Evolutionary conservation across 805 yeast genomes (phyloP), one percentile per base, ranked within the genome.

Genomic region (Candida andamanensis): DNA sequence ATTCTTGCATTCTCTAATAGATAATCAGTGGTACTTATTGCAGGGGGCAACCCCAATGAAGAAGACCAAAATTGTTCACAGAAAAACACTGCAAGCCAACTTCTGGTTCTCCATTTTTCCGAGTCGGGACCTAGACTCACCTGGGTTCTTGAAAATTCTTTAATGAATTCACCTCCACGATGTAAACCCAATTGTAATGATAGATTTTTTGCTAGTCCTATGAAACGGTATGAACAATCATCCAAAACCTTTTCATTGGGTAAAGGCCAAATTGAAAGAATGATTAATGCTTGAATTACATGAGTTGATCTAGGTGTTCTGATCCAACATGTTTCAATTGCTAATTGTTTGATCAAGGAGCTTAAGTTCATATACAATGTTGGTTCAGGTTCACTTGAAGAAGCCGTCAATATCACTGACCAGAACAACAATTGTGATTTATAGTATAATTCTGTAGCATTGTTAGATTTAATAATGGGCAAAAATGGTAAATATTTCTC

Each of bases 281-380:
- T 80, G 16, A 89, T 60, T 24, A 89, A 63, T 0, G 96, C 95
- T 51, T 89, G 97, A 6, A 89, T 85, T 24, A 89, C 89, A 54
- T 89, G 95, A 0, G 96, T 85, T 2, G 95, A 84, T 50, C 97
- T 70, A 2, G 97, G 96, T 0, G 97, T 89, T 36, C 89, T 66
- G 29, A 87, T 76, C 94, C 95, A 85, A 58, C 95, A 86, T 0
- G 94, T 85, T 49, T 85, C 95, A 32, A 85, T 85, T 0, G 95
- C 95, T 44, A 87, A 61, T 48, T 85, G 92, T 48, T 84, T 85
- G 44, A 89, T 83, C 25, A 85, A 65, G 2, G 85, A 75, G 11
- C 92, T 81, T 28, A 87, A 62, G 17, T 81, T 70, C 56, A 76
- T 74, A 62, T 89, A 89, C 28, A 86, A 52, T 0, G 83, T 69